A percentile compares a stretch with the other conserved stretches of the same genome.
These are phyloP conservation scores for Sporothrix sp. DNA, from an alignment of 2,329 filamentous ascomycete genomes.

Conservation along the genomic window DNA sequence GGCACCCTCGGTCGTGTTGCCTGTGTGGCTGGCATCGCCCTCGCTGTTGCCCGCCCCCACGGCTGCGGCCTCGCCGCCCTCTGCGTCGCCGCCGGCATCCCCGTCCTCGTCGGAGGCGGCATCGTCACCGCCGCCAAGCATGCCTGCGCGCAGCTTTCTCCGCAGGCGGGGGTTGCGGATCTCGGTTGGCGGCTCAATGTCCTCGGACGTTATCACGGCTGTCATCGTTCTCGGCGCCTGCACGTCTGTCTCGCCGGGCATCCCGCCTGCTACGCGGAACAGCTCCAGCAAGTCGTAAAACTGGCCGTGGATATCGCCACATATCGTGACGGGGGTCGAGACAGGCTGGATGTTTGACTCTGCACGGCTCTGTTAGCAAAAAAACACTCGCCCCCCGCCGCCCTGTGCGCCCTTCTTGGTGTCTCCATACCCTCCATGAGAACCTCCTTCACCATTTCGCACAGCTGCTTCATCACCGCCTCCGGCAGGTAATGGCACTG, in stretches of 20 bases:
- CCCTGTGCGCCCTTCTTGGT: too few species aligned
- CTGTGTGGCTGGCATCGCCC: conserved; percentile 25
- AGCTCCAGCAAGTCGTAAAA: conserved; percentile 97
- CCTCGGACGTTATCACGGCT: conserved; percentile 75
- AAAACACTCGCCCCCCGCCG: too few species aligned
- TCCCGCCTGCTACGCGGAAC: conserved; percentile 91
- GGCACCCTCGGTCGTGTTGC: conserved; percentile 25
- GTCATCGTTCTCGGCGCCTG: conserved; percentile 59
- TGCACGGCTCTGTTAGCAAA: conserved; percentile 26
- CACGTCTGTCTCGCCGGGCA: conserved; percentile 73
- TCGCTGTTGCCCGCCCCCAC: neutral
- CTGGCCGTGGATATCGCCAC: conserved; percentile 96
- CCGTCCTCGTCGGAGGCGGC: conserved; percentile 36
- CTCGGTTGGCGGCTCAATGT: conserved; percentile 81
- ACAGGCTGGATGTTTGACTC: conserved; percentile 99
- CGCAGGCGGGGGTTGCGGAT: conserved; percentile 81
- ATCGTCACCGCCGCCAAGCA: conserved; percentile 30
- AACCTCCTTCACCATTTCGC: conserved; percentile 97
- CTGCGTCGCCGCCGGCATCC: conserved; percentile 30
- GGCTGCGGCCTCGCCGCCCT: neutral
- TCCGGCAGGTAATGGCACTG: conserved; percentile 96
- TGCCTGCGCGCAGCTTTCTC: conserved; percentile 59
- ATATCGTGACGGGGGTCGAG: conserved; percentile 88
- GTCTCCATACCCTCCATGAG: conserved; percentile 76
- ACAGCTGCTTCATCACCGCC: conserved; percentile 94